Evolutionary conservation across 176 grass and related monocot species (phyloP).

Genomic region (Oryza meridionalis): DNA sequence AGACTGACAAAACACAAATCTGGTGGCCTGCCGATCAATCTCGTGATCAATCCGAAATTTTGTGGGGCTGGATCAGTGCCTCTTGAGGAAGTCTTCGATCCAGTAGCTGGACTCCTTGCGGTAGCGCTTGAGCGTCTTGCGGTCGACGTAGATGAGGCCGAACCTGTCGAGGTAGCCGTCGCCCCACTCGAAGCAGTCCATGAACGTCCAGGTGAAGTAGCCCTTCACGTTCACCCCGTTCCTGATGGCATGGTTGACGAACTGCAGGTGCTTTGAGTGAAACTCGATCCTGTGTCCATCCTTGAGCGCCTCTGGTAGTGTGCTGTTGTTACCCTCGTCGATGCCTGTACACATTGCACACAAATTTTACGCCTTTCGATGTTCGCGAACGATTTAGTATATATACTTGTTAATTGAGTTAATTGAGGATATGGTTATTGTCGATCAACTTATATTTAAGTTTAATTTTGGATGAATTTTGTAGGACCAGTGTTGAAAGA

Average conservation of each 20-base stretch:
- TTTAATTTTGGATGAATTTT: too few relatives aligned
- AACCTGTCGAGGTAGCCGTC: constrained; percentile 48
- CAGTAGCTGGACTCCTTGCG: constrained; percentile 64
- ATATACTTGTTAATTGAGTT: too few relatives aligned
- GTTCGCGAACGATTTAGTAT: too few relatives aligned
- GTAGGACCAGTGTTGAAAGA: too few relatives aligned
- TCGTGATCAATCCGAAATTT: constrained; percentile 36
- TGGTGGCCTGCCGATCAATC: neutral
- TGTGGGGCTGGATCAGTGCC: constrained; percentile 27
- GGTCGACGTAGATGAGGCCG: constrained; percentile 58
- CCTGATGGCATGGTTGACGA: constrained; percentile 54
- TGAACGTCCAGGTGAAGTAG: constrained; percentile 57
- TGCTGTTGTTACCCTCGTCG: constrained; percentile 41
- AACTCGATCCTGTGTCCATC: constrained; percentile 53
- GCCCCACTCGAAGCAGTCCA: constrained; percentile 73
- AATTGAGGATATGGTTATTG: too few relatives aligned
- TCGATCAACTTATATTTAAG: neutral
- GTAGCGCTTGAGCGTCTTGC: constrained; percentile 49
- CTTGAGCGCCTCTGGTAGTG: constrained; percentile 34
- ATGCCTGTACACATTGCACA: neutral
- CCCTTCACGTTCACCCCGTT: constrained; percentile 49
- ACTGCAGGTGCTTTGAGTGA: constrained; percentile 46
- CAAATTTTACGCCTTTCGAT: too few relatives aligned
- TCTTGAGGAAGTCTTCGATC: constrained; percentile 51
- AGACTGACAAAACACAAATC: neutral